These are phyloP conservation scores for Penicillium antarcticum DNA, from an alignment of 495 filamentous ascomycete species.

Conservation along the genomic window DNA sequence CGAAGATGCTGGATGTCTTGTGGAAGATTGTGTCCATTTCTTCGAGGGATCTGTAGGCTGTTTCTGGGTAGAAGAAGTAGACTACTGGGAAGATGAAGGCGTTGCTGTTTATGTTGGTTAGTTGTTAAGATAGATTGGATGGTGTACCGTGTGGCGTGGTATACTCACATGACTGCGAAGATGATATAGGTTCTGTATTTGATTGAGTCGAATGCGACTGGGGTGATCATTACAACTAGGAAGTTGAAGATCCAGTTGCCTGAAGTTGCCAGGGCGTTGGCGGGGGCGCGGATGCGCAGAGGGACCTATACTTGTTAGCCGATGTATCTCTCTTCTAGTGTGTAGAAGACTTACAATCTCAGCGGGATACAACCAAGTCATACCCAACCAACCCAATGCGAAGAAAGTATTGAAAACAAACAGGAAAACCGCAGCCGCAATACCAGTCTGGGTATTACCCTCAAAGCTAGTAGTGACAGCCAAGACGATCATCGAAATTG, in stretches of 20 bases:
- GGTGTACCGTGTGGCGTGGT: too few species aligned
- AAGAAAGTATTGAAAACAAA: constrained; percentile 80
- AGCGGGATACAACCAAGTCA: constrained; percentile 73
- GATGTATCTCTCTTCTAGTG: not conserved
- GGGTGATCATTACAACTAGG: constrained; percentile 69
- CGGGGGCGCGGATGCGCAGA: constrained; percentile 67
- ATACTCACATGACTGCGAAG: constrained; percentile 64
- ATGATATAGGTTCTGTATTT: constrained; percentile 72
- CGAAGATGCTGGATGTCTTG: constrained; percentile 50
- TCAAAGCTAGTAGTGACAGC: constrained; percentile 44
- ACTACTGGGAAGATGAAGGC: constrained; percentile 65
- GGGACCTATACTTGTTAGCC: constrained; percentile 38
- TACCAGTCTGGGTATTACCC: constrained; percentile 33
- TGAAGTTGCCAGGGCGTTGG: constrained; percentile 67
- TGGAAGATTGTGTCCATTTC: constrained; percentile 72
- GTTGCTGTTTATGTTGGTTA: constrained; percentile 43
- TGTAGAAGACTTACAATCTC: constrained; percentile 51
- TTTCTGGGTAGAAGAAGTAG: constrained; percentile 78
- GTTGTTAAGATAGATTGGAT: not conserved
- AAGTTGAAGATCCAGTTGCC: constrained; percentile 50
- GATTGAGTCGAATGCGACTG: constrained; percentile 65
- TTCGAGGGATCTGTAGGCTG: constrained; percentile 67
- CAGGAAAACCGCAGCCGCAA: constrained; percentile 57
- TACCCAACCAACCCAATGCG: constrained; percentile 71
- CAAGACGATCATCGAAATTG: constrained; percentile 64